Percentiles rank a stretch among this genome's conserved stretches.
These are phyloP conservation scores for Ustilaginoidea virens DNA, from an alignment of 2,329 filamentous ascomycete species.

Conservation along the genomic window DNA sequence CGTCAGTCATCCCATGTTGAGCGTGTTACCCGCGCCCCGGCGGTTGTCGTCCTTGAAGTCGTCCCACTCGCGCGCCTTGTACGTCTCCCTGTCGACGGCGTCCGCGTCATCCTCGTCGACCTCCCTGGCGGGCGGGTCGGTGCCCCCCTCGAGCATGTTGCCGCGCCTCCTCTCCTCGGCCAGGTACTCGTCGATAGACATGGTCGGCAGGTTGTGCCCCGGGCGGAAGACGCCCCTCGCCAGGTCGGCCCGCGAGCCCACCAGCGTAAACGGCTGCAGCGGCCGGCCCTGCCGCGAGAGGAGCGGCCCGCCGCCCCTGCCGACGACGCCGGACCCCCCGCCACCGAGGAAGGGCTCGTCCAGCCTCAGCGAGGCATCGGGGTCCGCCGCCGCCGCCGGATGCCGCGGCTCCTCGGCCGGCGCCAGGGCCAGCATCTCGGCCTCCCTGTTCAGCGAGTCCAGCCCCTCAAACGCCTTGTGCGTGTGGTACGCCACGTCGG, in stretches of 20 bases:
- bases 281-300: slow-evolving; percentile 70
- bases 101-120: slow-evolving; percentile 82
- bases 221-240: slow-evolving; percentile 72
- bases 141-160: slow-evolving; percentile 82
- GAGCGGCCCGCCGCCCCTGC: slow-evolving; percentile 52
- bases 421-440: slow-evolving; percentile 65
- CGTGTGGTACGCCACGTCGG: slow-evolving; percentile 55
- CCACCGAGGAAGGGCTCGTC: slow-evolving; percentile 51
- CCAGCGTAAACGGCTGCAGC: slow-evolving; percentile 76
- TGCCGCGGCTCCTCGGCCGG: too few relatives aligned
- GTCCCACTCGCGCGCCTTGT: slow-evolving; percentile 92
- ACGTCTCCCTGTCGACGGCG: slow-evolving; percentile 76
- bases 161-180: slow-evolving; percentile 77
- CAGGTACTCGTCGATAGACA: slow-evolving; percentile 95
- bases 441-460: slow-evolving; percentile 74
- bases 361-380: slow-evolving; percentile 50
- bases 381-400: not conserved
- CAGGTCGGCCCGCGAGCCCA: slow-evolving; percentile 61
- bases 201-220: slow-evolving; percentile 87
- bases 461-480: slow-evolving; percentile 75
- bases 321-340: slow-evolving; percentile 26
- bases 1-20: slow-evolving; percentile 50
- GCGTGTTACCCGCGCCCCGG: slow-evolving; percentile 65
- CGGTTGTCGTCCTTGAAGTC: slow-evolving; percentile 86
- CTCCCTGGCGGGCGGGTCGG: slow-evolving; percentile 54